phyloP scores from a whole-genome alignment of 169 alveolate species.

The Plasmodium adleri region DNA sequence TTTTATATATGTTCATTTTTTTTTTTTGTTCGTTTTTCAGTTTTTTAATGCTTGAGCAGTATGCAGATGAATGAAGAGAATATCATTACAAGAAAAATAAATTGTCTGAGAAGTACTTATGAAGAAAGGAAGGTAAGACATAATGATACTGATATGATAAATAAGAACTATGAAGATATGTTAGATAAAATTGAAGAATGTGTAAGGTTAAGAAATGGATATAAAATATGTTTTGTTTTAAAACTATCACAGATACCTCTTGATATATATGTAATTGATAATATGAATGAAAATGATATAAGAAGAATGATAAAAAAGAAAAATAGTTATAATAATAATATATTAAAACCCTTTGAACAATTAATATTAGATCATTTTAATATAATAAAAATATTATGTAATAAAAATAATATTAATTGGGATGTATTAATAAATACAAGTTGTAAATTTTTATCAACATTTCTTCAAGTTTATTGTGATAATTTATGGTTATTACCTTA shows the following conservation, averaged over 20 bases:
- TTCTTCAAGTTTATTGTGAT: slow-evolving; percentile 22
- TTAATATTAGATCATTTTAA: slow-evolving; percentile 53
- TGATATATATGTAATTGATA: slow-evolving; percentile 13
- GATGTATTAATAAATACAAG: slow-evolving; percentile 27
- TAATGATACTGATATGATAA: background rate
- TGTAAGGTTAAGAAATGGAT: slow-evolving; percentile 19
- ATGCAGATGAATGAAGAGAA: slow-evolving; percentile 49
- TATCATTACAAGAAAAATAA: slow-evolving; percentile 27
- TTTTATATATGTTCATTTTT: too few species aligned
- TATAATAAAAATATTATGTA: slow-evolving; percentile 43
- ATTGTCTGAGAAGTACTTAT: slow-evolving; percentile 5
- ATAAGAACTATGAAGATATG: background rate
- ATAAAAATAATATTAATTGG: slow-evolving; percentile 31
- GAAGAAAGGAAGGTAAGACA: background rate
- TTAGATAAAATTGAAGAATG: slow-evolving; percentile 35
- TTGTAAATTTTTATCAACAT: slow-evolving; percentile 44
- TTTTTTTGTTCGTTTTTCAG: too few species aligned
- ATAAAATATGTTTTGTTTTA: slow-evolving; percentile 13
- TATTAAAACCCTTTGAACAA: slow-evolving; percentile 40
- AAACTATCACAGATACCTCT: slow-evolving; percentile 45
- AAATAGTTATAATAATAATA: background rate
- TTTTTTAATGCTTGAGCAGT: background rate
- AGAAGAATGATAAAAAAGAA: slow-evolving; percentile 40
- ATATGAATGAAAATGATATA: slow-evolving; percentile 30
- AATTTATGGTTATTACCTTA: slow-evolving; percentile 60